These are phyloP conservation scores for Nannochloropsis granulata DNA, from an alignment of 108 stramenopile species.

Conservation along the genomic window DNA sequence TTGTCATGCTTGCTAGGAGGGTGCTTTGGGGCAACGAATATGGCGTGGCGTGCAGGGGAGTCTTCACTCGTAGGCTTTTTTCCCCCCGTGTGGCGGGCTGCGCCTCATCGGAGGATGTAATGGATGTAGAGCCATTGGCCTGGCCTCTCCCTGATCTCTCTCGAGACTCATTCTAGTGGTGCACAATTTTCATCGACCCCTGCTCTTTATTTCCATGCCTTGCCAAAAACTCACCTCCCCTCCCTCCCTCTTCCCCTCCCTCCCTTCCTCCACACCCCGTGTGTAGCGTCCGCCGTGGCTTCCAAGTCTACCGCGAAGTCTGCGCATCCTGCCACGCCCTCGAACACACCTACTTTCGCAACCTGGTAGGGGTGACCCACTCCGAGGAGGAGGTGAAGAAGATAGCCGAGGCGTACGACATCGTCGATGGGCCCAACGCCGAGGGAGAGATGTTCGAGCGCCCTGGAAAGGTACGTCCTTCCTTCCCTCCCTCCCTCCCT, in stretches of 20 bases:
- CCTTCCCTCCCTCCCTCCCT: constrained; percentile 39
- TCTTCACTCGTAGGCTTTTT: too few species aligned
- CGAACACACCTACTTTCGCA: constrained; percentile 84
- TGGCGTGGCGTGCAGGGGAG: too few species aligned
- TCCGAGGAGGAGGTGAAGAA: constrained; percentile 67
- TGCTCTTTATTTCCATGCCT: too few species aligned
- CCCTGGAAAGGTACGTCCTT: constrained; percentile 87
- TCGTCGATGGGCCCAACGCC: constrained; percentile 93
- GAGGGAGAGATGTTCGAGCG: constrained; percentile 98
- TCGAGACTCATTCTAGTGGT: too few species aligned
- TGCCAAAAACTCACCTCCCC: neutral
- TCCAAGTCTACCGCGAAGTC: constrained; percentile 97
- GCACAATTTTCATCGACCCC: too few species aligned
- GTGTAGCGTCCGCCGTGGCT: constrained; percentile 80
- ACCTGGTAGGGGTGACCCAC: constrained; percentile 91
- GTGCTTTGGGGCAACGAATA: too few species aligned
- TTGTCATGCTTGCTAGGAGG: neutral
- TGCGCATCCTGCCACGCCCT: constrained; percentile 88
- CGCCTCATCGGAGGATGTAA: too few species aligned
- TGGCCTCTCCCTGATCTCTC: too few species aligned
- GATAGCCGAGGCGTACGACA: constrained; percentile 68
- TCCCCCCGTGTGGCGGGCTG: too few species aligned
- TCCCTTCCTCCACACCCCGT: too few species aligned
- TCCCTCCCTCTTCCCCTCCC: too few species aligned
- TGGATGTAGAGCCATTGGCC: too few species aligned